phyloP scores from a whole-genome alignment of 345 rosid species.

The Camelina hispida region DNA sequence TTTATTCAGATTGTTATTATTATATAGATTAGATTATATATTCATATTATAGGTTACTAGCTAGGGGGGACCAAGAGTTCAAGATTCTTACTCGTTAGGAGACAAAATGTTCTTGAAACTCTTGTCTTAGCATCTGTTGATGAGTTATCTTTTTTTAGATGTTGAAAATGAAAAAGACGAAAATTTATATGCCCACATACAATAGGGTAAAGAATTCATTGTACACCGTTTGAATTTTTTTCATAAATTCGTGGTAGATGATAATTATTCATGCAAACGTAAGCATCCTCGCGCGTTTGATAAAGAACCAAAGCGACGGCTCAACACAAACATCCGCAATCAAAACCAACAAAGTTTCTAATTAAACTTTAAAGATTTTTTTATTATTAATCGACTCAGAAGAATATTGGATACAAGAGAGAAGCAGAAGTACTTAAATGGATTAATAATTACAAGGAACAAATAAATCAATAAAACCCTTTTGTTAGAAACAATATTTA shows the following conservation, averaged over 20 bases:
- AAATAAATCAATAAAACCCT: conserved; percentile 12
- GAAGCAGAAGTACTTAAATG: conserved; percentile 10
- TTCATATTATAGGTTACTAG: not conserved
- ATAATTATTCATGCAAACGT: not conserved
- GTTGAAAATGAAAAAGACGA: not conserved
- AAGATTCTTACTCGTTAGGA: conserved; percentile 2
- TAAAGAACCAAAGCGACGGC: conserved; percentile 16
- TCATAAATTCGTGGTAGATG: not conserved
- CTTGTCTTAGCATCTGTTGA: not conserved
- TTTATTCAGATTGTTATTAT: too few relatives aligned
- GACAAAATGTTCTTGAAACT: conserved; percentile 8
- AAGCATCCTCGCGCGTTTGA: conserved; percentile 11
- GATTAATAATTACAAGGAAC: conserved; percentile 23
- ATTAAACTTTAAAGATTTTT: not conserved
- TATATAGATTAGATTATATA: not conserved
- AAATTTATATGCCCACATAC: too few relatives aligned
- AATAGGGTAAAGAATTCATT: not conserved
- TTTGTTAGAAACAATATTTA: not conserved
- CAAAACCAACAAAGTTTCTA: not conserved
- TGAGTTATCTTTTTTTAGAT: not conserved
- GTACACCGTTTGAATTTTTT: not conserved
- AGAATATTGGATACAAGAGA: conserved; percentile 6
- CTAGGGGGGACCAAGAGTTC: not conserved
- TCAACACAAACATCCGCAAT: not conserved
- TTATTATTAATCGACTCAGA: conserved; percentile 5